Conservation (phyloP, 2,329 filamentous ascomycete species). For the Epicoccum sorghinum region DNA sequence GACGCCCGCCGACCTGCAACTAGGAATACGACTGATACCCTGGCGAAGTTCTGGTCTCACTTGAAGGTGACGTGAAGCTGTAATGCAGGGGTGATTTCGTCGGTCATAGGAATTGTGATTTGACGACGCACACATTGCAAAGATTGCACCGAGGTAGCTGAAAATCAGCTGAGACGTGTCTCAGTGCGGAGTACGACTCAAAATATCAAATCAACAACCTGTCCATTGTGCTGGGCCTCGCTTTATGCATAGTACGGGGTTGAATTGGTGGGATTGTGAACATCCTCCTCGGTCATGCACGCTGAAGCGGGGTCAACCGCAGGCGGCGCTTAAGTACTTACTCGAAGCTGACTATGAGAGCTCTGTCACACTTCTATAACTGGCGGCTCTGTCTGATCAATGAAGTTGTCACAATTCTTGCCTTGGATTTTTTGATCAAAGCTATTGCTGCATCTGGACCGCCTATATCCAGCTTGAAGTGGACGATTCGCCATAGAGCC, state of each 20-base stretch:
- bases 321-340: not conserved
- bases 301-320: slow-evolving; percentile 13
- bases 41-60: not conserved
- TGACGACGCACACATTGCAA: not conserved
- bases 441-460: no score
- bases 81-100: no score
- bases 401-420: no score
- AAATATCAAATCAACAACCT: no score
- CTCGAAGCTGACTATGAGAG: slow-evolving; percentile 7
- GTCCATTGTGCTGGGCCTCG: no score
- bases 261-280: not conserved
- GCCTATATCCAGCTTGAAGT: no score
- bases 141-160: not conserved
- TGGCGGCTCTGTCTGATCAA: no score
- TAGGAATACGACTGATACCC: slow-evolving; percentile 9
- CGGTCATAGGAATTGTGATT: not conserved
- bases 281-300: not conserved
- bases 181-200: no score
- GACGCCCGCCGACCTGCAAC: no score
- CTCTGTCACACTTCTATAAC: not conserved
- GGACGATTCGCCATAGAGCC: no score
- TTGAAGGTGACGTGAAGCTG: not conserved
- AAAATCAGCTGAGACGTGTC: not conserved
- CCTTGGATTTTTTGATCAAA: not conserved
- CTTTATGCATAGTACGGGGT: no score